A percentile compares a stretch with the other conserved stretches of the same genome.
phyloP scores from a whole-genome alignment of 148 eudicot species.

The Vaccinium vitisidaea region DNA sequence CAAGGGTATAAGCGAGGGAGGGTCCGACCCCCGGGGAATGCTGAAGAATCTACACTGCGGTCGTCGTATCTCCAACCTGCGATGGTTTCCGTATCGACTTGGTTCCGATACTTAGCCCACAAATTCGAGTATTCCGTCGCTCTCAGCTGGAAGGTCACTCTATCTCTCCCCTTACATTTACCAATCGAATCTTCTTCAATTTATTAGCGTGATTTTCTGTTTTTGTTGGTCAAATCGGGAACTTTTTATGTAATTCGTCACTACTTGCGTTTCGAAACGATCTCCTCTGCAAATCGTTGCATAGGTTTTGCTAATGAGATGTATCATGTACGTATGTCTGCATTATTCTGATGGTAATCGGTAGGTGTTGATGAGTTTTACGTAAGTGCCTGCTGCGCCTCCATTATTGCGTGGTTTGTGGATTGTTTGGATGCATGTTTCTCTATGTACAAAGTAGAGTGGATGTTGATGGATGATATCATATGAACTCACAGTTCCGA shows the following conservation, averaged over 20 bases:
- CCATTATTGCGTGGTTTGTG: neutral
- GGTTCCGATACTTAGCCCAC: constrained; percentile 41
- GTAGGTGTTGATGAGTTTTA: neutral
- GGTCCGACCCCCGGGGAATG: neutral
- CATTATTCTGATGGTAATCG: neutral
- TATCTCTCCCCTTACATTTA: no score
- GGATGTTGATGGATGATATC: neutral
- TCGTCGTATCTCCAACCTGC: neutral
- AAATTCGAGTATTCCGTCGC: constrained; percentile 45
- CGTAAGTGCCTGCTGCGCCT: neutral
- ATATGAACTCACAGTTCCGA: no score
- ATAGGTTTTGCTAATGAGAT: neutral
- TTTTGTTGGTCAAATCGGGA: neutral
- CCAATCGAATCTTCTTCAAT: neutral
- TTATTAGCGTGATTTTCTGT: neutral
- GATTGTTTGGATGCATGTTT: neutral
- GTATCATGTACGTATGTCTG: neutral
- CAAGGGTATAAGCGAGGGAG: neutral
- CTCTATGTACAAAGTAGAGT: neutral
- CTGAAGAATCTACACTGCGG: neutral
- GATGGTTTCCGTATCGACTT: constrained; percentile 39
- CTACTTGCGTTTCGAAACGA: neutral
- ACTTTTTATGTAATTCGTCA: neutral
- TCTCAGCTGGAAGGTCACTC: constrained; percentile 34
- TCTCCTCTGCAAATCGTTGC: neutral